Conservation (phyloP, 1,139 yeast genomes). For the Yamadazyma pseudoaaseri region DNA sequence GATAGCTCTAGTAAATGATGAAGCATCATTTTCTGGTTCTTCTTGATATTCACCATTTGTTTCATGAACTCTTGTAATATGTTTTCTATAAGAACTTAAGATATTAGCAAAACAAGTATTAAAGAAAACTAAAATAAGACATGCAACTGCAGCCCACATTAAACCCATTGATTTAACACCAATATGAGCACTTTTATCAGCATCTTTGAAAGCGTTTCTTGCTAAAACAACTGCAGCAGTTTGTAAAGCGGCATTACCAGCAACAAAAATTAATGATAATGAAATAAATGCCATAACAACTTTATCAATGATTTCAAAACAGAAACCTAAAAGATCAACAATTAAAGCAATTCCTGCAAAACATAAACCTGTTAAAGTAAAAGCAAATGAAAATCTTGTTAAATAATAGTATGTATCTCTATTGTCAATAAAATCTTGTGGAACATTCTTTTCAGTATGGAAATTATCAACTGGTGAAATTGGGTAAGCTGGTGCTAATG, state of each 20-base stretch:
- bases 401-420: conserved; percentile 65
- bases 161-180: conserved; percentile 62
- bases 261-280: conserved; percentile 52
- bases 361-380: conserved; percentile 58
- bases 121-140: conserved; percentile 51
- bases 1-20: conserved; percentile 45
- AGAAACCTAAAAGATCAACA: conserved; percentile 42
- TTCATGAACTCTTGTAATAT: conserved; percentile 36
- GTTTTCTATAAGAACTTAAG: conserved; percentile 46
- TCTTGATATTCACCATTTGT: conserved; percentile 17
- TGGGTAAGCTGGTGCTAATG: conserved; percentile 57
- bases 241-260: conserved; percentile 61
- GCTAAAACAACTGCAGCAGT: conserved; percentile 71
- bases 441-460: conserved; percentile 48
- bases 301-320: conserved; percentile 49
- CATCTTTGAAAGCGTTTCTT: conserved; percentile 56
- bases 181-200: conserved; percentile 41
- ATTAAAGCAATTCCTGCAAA: conserved; percentile 47
- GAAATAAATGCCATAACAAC: conserved; percentile 53
- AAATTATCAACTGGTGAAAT: conserved; percentile 74
- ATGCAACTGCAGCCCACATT: conserved; percentile 67
- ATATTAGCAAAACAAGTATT: conserved; percentile 55
- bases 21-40: conserved; percentile 33
- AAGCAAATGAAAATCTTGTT: conserved; percentile 69
- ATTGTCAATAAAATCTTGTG: conserved; percentile 51